Base-by-base conservation (phyloP, 2,329 filamentous ascomycete species). In the Aspergillus fumigatiaffinis region DNA sequence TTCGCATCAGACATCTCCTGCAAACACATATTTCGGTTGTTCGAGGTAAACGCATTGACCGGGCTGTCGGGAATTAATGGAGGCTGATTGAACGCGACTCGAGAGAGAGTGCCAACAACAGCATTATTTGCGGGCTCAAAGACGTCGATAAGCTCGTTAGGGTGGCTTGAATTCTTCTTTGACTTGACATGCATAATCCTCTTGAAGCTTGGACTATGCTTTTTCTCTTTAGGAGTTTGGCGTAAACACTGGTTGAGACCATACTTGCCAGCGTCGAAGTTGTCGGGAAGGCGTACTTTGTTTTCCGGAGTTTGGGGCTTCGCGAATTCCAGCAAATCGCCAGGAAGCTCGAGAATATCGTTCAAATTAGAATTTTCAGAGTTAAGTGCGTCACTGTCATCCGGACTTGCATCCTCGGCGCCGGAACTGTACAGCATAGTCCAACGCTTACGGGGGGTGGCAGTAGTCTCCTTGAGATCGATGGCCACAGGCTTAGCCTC, bases 241-340 rank as follows among this genome's bases (percentile, higher is more conserved):
- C 10, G 35, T 32, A 41, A 47, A 3, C 12, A 9, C 12, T 54
- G 61, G 2, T 58, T 59, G 4, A 56, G 50, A 12, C 55, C 60
- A 52, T 67, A 64, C 41, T 60, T 63, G 12, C 57, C 62, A 4
- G 52, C 50, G 44, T 67, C 60, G 9, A 64, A 66, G 6, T n/a
- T 57, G 3, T 42, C 12, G 1, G 59, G 53, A 26, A 57, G 28
- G 8, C n/a, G 14, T 26, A 44, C 2, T 44, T 56, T 61, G n/a
- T 51, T 17, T 4, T 54, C 52, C 1, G 53, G 52, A 9, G 54
- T n/a, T 1, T 51, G 51, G 21, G 50, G 21, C 28, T 21, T 38
- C 12, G 47, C 52, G 32, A 52, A 10, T 28, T 14, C 48, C 17
- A 47, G 26, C 17, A 35, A 50, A 12, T 23, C 20, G 32, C 21